phyloP scores from a whole-genome alignment of 2,329 filamentous ascomycete genomes.

The Penicillium sumatraense region DNA sequence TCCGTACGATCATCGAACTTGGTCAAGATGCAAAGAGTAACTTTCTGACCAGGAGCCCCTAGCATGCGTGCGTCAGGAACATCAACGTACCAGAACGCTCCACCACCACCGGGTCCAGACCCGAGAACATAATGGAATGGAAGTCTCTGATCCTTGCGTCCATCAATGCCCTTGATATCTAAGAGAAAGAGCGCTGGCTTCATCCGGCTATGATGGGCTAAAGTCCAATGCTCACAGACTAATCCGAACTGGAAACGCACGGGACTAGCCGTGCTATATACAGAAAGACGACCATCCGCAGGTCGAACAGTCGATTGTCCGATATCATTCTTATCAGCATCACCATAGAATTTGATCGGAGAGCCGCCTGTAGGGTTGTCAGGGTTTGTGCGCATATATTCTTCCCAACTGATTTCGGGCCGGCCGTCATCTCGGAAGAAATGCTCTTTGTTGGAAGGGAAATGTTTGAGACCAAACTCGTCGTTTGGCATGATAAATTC shows the following conservation, averaged over 20 bases:
- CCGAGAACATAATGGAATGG: constrained; percentile 62
- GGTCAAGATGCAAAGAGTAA: constrained; percentile 68
- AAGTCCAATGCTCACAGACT: constrained; percentile 80
- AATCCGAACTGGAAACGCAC: constrained; percentile 82
- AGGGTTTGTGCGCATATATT: constrained; percentile 72
- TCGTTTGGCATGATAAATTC: constrained; percentile 71
- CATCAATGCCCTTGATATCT: constrained; percentile 68
- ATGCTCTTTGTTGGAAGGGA: constrained; percentile 67
- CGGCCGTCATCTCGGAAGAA: constrained; percentile 79
- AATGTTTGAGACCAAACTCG: constrained; percentile 80
- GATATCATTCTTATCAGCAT: constrained; percentile 56
- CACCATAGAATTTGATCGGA: constrained; percentile 54
- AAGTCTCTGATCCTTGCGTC: constrained; percentile 68
- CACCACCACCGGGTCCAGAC: constrained; percentile 61
- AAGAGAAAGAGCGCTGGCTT: constrained; percentile 71
- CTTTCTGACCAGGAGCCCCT: constrained; percentile 69
- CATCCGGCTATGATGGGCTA: constrained; percentile 65
- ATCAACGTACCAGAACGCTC: constrained; percentile 81
- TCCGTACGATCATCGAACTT: constrained; percentile 55
- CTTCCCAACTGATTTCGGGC: constrained; percentile 70
- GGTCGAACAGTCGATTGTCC: constrained; percentile 66
- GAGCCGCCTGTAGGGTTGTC: constrained; percentile 44
- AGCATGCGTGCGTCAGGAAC: constrained; percentile 65
- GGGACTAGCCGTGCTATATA: constrained; percentile 57
- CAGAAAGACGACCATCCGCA: constrained; percentile 61